Percentiles rank a stretch among this genome's conserved stretches.
Evolutionary conservation across 2,329 filamentous ascomycete genomes (phyloP).

Genomic region (Aspergillus fumigatiaffinis): DNA sequence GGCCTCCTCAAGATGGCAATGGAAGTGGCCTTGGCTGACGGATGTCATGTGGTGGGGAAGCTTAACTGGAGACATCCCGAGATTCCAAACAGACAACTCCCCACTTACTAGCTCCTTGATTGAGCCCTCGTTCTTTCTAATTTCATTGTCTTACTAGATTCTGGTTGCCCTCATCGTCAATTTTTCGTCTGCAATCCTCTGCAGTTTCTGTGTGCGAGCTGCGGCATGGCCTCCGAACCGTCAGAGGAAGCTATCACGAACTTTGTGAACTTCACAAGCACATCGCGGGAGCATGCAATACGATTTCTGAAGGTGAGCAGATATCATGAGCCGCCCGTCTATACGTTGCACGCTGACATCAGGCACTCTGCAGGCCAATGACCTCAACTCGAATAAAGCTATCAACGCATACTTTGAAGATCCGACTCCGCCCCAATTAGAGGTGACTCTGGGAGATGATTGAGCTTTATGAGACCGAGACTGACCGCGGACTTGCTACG

Average conservation of each 20-base stretch:
- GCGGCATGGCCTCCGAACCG: constrained; percentile 35
- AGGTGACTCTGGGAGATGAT: constrained; percentile 22
- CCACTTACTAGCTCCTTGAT: not conserved
- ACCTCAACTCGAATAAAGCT: constrained; percentile 42
- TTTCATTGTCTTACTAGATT: not conserved
- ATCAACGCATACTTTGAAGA: constrained; percentile 48
- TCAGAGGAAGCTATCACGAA: constrained; percentile 38
- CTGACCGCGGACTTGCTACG: constrained; percentile 10
- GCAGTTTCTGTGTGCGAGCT: not conserved
- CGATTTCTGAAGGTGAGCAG: constrained; percentile 38
- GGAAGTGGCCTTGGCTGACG: constrained; percentile 9
- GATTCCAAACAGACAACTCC: not conserved
- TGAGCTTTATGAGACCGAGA: not conserved
- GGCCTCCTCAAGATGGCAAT: not conserved
- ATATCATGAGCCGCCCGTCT: not conserved
- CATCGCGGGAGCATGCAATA: constrained; percentile 38
- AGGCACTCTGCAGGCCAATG: constrained; percentile 35
- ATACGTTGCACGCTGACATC: constrained; percentile 7
- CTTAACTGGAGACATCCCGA: constrained; percentile 1
- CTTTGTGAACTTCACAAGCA: constrained; percentile 41
- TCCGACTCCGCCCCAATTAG: constrained; percentile 30
- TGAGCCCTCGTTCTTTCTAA: not conserved
- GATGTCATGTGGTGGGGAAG: constrained; percentile 20
- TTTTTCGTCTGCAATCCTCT: not conserved
- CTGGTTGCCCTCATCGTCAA: not conserved